Conservation (phyloP, 805 yeast species). For the Cyberlindnera nakhonratchasimensis region DNA sequence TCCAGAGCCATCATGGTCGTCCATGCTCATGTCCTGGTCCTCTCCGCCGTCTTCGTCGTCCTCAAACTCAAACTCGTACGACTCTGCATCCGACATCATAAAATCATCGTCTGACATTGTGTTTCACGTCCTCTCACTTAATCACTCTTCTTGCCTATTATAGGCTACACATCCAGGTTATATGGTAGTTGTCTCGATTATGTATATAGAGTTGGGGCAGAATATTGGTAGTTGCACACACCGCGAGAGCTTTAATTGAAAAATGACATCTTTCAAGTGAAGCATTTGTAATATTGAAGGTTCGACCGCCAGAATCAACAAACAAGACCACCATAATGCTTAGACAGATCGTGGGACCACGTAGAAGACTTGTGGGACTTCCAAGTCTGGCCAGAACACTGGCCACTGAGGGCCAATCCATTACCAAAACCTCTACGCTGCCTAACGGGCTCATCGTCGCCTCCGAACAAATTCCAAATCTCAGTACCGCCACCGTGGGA, state of each 20-base stretch:
- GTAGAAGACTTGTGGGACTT: neutral
- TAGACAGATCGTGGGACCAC: slow-evolving; percentile 1
- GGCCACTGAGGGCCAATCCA: slow-evolving; percentile 30
- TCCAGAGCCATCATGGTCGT: slow-evolving; percentile 11
- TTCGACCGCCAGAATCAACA: too few relatives aligned
- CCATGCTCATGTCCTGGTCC: slow-evolving; percentile 27
- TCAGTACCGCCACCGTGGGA: slow-evolving; percentile 94
- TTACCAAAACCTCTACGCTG: slow-evolving; percentile 65
- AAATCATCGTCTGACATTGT: slow-evolving; percentile 29
- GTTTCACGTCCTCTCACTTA: neutral
- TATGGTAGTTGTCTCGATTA: too few relatives aligned
- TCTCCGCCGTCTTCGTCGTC: slow-evolving; percentile 19
- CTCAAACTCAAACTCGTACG: slow-evolving; percentile 30
- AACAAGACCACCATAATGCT: slow-evolving; percentile 8
- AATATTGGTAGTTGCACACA: too few relatives aligned
- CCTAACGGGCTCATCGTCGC: slow-evolving; percentile 96
- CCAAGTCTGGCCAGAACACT: slow-evolving; percentile 6
- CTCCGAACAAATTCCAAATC: slow-evolving; percentile 79
- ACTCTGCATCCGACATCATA: slow-evolving; percentile 30
- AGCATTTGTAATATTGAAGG: too few relatives aligned
- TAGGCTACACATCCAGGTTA: too few relatives aligned
- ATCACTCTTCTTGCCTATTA: too few relatives aligned
- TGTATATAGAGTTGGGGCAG: too few relatives aligned
- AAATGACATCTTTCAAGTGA: too few relatives aligned
- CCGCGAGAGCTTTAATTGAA: too few relatives aligned